Conservation (phyloP, 1,139 yeast species). For the Arxiozyma slooffiae region DNA sequence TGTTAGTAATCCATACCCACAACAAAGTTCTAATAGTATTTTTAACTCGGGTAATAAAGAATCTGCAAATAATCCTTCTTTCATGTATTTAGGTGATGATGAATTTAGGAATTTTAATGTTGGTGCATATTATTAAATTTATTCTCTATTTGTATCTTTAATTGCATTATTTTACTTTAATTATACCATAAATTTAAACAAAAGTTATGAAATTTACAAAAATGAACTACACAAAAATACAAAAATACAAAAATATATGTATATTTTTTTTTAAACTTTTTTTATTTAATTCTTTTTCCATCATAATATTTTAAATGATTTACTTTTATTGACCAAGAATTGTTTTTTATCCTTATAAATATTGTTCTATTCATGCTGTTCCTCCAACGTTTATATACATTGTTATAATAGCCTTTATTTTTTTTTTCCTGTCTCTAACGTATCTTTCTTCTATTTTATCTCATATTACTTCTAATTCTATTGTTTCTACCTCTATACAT, state of each 20-base stretch:
- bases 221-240: background rate
- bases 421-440: background rate
- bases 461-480: background rate
- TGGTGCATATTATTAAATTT: background rate
- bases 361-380: background rate
- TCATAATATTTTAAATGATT: background rate
- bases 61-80: slow-evolving; percentile 1
- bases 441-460: background rate
- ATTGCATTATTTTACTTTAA: background rate
- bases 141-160: background rate
- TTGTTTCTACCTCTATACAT: background rate
- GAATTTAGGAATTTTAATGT: slow-evolving; percentile 4
- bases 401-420: background rate
- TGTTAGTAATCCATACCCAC: slow-evolving; percentile 17
- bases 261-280: too few species aligned
- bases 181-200: slow-evolving; percentile 1
- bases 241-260: background rate
- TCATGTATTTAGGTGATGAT: slow-evolving; percentile 5
- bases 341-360: background rate
- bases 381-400: background rate
- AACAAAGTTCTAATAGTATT: slow-evolving; percentile 4
- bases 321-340: too few species aligned
- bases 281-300: background rate
- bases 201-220: background rate
- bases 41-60: background rate